These are phyloP conservation scores for Hymenochaete sp. DNA, from an alignment of 1,284 basidiomycete genomes.

Conservation along the genomic window DNA sequence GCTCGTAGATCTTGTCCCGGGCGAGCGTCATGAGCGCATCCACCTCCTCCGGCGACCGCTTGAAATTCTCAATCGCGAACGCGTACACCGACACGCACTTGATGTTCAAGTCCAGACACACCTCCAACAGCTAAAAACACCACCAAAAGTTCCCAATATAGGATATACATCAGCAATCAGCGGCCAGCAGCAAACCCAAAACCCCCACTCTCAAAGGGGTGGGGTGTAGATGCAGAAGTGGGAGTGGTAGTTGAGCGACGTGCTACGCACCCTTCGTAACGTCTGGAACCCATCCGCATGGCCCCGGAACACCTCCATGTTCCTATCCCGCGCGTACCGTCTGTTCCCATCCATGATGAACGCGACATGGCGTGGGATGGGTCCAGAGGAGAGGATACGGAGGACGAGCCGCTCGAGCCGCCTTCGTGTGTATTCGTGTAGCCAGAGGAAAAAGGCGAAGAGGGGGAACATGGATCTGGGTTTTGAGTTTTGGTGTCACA, in stretches of 20 bases:
- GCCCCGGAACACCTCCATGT: constrained; percentile 62
- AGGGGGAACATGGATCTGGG: constrained; percentile 8
- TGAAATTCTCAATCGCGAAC: constrained; percentile 97
- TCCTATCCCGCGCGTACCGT: constrained; percentile 73
- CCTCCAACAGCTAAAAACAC: constrained; percentile 76
- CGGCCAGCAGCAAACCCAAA: background rate
- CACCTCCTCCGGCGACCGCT: constrained; percentile 81
- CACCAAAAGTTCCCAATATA: background rate
- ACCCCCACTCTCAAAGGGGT: background rate
- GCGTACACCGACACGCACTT: constrained; percentile 88
- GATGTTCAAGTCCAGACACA: constrained; percentile 72
- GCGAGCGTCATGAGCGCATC: constrained; percentile 82
- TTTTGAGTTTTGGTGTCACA: too few relatives aligned
- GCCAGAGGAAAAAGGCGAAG: constrained; percentile 15
- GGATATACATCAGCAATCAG: background rate
- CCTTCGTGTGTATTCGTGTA: constrained; percentile 21
- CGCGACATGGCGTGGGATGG: constrained; percentile 85
- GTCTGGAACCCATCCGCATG: constrained; percentile 84
- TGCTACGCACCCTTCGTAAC: constrained; percentile 59
- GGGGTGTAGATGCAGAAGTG: background rate
- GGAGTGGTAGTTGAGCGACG: background rate
- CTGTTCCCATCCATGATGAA: constrained; percentile 99
- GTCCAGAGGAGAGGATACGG: constrained; percentile 65
- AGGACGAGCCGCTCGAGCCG: constrained; percentile 39
- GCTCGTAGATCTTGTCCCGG: constrained; percentile 72